These are phyloP conservation scores for Claviceps pazoutovae DNA, from an alignment of 2,329 filamentous ascomycete species.

Conservation along the genomic window DNA sequence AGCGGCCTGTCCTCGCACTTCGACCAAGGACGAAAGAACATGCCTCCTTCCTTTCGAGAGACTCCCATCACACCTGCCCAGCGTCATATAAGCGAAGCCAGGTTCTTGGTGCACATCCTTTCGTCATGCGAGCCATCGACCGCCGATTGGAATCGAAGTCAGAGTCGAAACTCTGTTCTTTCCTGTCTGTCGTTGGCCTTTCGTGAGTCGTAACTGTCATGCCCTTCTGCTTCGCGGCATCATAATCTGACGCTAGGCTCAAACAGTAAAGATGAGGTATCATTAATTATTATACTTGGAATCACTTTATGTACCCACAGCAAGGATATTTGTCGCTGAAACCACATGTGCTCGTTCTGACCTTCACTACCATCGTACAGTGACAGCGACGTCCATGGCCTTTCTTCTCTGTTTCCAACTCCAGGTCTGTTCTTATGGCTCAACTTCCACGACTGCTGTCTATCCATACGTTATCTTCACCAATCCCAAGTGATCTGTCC, in stretches of 20 bases:
- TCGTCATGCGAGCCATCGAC: no score
- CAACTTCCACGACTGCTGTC: constrained; percentile 9
- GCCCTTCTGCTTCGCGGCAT: background rate
- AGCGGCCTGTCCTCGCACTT: background rate
- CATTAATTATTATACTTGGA: background rate
- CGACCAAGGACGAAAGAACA: background rate
- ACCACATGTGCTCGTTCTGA: background rate
- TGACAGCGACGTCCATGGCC: no score
- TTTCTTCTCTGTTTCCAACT: background rate
- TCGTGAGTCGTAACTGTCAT: background rate
- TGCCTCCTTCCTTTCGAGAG: background rate
- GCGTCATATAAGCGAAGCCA: background rate
- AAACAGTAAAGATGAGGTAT: background rate
- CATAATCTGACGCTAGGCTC: background rate
- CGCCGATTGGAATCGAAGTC: no score
- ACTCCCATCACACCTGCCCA: background rate
- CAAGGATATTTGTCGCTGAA: background rate
- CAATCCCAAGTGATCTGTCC: constrained; percentile 24
- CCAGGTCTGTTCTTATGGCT: background rate
- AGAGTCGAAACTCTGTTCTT: background rate
- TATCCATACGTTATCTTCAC: constrained; percentile 26
- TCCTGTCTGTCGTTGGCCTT: background rate
- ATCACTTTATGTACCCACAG: background rate
- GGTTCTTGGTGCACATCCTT: background rate
- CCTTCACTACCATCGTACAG: background rate